phyloP scores from a whole-genome alignment of 2,329 filamentous ascomycete genomes.

The Tolypocladium inflatum region DNA sequence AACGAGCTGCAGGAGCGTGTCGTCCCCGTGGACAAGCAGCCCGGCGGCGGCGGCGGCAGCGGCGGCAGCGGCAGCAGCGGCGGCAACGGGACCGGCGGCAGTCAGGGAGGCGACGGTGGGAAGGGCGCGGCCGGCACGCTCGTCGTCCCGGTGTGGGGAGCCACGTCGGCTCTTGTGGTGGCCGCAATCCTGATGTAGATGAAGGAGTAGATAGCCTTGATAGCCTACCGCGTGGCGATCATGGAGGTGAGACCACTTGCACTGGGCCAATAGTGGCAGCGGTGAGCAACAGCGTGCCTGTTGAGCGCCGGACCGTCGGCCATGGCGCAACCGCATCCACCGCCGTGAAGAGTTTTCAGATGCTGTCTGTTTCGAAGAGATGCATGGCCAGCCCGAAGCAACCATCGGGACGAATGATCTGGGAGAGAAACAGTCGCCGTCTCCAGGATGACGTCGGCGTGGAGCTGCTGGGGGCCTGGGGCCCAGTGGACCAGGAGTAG shows the following conservation, averaged over 20 bases:
- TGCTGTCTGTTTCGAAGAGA: background rate
- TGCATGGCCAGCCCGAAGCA: background rate
- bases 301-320: background rate
- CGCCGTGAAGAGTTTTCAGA: background rate
- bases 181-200: background rate
- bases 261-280: too few relatives aligned
- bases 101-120: background rate
- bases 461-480: background rate
- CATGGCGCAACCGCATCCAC: background rate
- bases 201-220: too few relatives aligned
- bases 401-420: background rate
- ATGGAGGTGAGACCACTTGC: too few relatives aligned
- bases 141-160: background rate
- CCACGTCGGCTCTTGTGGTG: background rate
- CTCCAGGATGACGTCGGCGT: background rate
- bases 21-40: conserved; percentile 4
- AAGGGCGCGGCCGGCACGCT: background rate
- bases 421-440: background rate
- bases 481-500: too few relatives aligned
- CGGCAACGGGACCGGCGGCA: background rate
- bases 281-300: background rate
- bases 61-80: background rate
- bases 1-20: conserved; percentile 35
- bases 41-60: background rate
- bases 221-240: too few relatives aligned